Evolutionary conservation across 2,329 filamentous ascomycete genomes (phyloP).

Genomic region (Cladosporium halotolerans): DNA sequence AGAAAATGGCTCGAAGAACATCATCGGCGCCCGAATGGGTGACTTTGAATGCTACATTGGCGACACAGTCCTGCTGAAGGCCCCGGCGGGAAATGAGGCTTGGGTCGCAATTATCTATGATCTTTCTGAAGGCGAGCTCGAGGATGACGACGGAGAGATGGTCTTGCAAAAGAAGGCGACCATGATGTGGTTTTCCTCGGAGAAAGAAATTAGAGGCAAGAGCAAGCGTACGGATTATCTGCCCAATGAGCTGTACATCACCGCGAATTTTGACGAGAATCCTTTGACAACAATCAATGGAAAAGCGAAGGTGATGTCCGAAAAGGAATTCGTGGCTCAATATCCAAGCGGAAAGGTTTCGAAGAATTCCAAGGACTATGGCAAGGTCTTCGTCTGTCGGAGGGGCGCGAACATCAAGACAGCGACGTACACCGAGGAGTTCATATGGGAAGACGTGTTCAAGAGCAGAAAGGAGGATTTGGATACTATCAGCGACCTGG

Average conservation of each 20-base stretch:
- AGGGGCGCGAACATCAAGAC: slow-evolving; percentile 84
- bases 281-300: slow-evolving; percentile 85
- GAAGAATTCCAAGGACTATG: slow-evolving; percentile 64
- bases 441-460: slow-evolving; percentile 84
- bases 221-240: slow-evolving; percentile 78
- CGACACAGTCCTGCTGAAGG: slow-evolving; percentile 79
- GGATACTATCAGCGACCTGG: slow-evolving; percentile 56
- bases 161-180: slow-evolving; percentile 62
- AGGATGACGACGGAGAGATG: slow-evolving; percentile 53
- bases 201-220: slow-evolving; percentile 80
- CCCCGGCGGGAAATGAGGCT: slow-evolving; percentile 72
- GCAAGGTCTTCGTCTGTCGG: slow-evolving; percentile 84
- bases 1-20: slow-evolving; percentile 32
- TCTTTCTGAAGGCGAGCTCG: slow-evolving; percentile 63
- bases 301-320: slow-evolving; percentile 74
- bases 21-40: slow-evolving; percentile 78
- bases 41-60: slow-evolving; percentile 73
- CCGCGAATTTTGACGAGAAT: slow-evolving; percentile 79
- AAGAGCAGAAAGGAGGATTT: slow-evolving; percentile 57
- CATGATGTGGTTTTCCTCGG: slow-evolving; percentile 94
- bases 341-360: slow-evolving; percentile 73
- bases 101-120: slow-evolving; percentile 89
- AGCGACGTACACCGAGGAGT: slow-evolving; percentile 85
- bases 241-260: slow-evolving; percentile 83
- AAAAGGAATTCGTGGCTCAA: slow-evolving; percentile 56